Evolutionary conservation across 768 basidiomycete genomes (phyloP), one percentile per base, ranked within the genome.

Genomic region (Tulasnella sp.): DNA sequence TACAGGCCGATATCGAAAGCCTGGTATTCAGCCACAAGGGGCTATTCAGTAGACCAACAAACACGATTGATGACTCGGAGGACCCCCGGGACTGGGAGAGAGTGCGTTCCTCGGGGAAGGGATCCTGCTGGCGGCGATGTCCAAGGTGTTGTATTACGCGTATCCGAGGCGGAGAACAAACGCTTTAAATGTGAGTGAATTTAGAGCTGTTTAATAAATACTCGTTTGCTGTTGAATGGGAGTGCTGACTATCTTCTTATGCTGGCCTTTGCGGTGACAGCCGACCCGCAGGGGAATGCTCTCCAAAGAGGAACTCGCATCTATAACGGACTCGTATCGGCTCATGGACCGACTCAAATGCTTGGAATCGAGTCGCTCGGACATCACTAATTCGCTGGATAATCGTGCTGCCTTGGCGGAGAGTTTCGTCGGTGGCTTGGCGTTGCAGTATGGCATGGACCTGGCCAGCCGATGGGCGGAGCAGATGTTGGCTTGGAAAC

Each of bases 1-100:
- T 70, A 7, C 35, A 9, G 26, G 46, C 11, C 3, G 29, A 35
- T 18, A 35, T 75, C 48, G 46, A 35, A 46, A 39, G 18, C 23
- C n/a, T 77, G 29, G 76, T 77, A 32, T 77, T 77, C 76, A 70
- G 5, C 10, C 76, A 77, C 42, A 77, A 71, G 42, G 48, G 76
- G 5, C 51, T 29, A 13, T 57, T 71, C 70, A 35, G 35, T n/a
- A 69, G 35, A 40, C 76, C 61, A 6, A 6, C 32, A 23, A 35
- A 9, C 39, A 26, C 7, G 16, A 37, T 57, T 26, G 61, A 71
- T 39, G n/a, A 40, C 7, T 16, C 10, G 16, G 73, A 74, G 37
- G 44, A 35, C 16, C 76, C 76, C 13, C 55, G 35, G 6, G 76
- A 77, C 39, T 77, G 69, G 61, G 75, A 77, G 67, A 55, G 75